phyloP scores from a whole-genome alignment of 768 basidiomycete genomes.

The Mycena sanguinolenta region DNA sequence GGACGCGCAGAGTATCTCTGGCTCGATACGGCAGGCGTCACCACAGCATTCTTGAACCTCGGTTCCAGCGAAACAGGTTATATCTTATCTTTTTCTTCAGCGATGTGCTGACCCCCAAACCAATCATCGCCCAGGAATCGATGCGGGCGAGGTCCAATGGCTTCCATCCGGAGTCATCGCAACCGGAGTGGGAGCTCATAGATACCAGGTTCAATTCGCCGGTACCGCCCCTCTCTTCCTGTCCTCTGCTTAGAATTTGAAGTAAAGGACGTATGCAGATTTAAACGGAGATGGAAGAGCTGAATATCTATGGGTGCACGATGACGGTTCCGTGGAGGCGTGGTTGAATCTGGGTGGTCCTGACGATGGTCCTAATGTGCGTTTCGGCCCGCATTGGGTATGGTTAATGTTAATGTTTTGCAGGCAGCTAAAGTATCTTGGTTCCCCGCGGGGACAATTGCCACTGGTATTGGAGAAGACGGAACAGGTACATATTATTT shows the following conservation, averaged over 20 bases:
- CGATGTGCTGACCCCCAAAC: too few species aligned
- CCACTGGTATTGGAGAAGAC: constrained; percentile 10
- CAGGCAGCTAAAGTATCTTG: constrained; percentile 19
- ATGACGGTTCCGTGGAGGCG: constrained; percentile 21
- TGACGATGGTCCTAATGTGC: constrained; percentile 18
- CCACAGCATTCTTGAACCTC: constrained; percentile 3
- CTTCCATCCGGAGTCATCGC: constrained; percentile 3
- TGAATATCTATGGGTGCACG: constrained; percentile 21
- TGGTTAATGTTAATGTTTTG: not conserved
- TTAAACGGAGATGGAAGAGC: constrained; percentile 23
- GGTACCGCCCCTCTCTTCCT: not conserved
- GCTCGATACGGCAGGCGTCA: constrained; percentile 4
- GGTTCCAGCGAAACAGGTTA: too few species aligned
- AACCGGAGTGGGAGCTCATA: not conserved
- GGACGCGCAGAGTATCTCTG: constrained; percentile 16
- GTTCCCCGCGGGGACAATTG: constrained; percentile 1
- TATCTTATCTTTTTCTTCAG: too few species aligned
- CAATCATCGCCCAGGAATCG: not conserved
- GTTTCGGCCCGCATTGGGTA: not conserved
- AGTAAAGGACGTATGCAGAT: not conserved
- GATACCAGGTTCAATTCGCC: constrained; percentile 15
- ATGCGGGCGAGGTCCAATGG: constrained; percentile 5
- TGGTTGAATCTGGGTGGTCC: constrained; percentile 18
- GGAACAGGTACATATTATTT: constrained; percentile 11
- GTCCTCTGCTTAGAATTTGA: too few species aligned